Base-by-base conservation (phyloP, 306 rosid genomes). In the Datisca glomerata region DNA sequence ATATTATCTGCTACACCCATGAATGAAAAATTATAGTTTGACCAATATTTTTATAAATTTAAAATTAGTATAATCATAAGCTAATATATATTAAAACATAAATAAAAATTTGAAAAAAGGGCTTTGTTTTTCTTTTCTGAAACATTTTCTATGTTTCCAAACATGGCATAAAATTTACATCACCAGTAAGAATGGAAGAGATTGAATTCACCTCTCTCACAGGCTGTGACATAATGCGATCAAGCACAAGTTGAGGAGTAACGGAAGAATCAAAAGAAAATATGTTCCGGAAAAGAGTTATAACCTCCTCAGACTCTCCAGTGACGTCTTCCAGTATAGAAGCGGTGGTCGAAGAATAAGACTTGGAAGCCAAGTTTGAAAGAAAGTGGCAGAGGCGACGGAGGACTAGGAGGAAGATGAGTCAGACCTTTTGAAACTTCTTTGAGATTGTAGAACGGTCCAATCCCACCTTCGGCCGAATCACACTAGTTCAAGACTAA, bases 151-250 rank as follows among this genome's bases (percentile, higher is more conserved):
- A n/a, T n/a, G n/a, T n/a, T n/a, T n/a, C n/a, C n/a, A n/a, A n/a
- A n/a, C n/a, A n/a, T n/a, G n/a, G n/a, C n/a, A n/a, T n/a, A n/a
- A n/a, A n/a, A n/a, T n/a, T n/a, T n/a, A n/a, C n/a, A n/a, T n/a
- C n/a, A n/a, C n/a, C n/a, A n/a, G n/a, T n/a, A n/a, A n/a, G n/a
- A n/a, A n/a, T n/a, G n/a, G n/a, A n/a, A n/a, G n/a, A n/a, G n/a
- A n/a, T n/a, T n/a, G n/a, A n/a, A n/a, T 10, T 12, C 7, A 86
- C 95, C 98, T 89, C 98, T 80, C 92, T 84, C 34, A 61, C 74
- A 9, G 95, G 74, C 49, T 89, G 98, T 18, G 98, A 89, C 95
- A 89, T 84, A 27, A 89, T 89, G 69, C 98, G 95, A 31, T 89
- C 95, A 41, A 89, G 92, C 14, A 84, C 84, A 1, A 84, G 81